These are phyloP conservation scores for Lentinula boryana DNA, from an alignment of 768 basidiomycete species.

Conservation along the genomic window DNA sequence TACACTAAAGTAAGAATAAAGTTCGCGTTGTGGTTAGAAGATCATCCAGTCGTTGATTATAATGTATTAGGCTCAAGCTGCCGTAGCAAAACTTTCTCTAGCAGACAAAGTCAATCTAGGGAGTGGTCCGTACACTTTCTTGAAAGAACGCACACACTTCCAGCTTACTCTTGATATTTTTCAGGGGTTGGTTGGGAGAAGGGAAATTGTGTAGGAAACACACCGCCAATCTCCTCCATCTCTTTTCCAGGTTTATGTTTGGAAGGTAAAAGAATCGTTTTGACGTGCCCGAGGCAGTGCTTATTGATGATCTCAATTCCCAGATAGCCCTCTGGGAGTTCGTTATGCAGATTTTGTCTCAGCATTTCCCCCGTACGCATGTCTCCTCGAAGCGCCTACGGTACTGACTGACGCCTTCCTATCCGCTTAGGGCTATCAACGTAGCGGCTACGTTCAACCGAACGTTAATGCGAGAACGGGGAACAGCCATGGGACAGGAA, in stretches of 20 bases:
- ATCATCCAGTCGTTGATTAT: not conserved
- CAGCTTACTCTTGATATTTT: constrained; percentile 1
- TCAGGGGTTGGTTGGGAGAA: constrained; percentile 38
- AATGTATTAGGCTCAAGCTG: constrained; percentile 33
- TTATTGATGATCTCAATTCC: not conserved
- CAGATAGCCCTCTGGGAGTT: constrained; percentile 45
- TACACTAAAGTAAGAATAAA: constrained; percentile 37
- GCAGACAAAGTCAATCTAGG: constrained; percentile 54
- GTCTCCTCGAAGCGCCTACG: not conserved
- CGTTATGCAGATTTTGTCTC: constrained; percentile 40
- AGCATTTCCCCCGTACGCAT: constrained; percentile 42
- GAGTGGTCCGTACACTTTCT: constrained; percentile 30
- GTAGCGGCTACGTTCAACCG: constrained; percentile 50
- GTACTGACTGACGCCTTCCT: not conserved
- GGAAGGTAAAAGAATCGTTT: constrained; percentile 26
- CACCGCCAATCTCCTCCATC: constrained; percentile 37
- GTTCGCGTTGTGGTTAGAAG: not conserved
- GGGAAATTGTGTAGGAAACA: constrained; percentile 48
- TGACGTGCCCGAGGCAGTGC: no score
- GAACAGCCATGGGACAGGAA: constrained; percentile 52
- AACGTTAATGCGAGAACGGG: constrained; percentile 50
- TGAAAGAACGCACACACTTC: not conserved
- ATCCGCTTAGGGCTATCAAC: constrained; percentile 36
- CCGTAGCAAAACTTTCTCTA: constrained; percentile 43
- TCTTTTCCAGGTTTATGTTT: constrained; percentile 46